Percentiles rank a stretch among this genome's conserved stretches.
Evolutionary conservation across 1,284 basidiomycete species (phyloP).

Genomic region (Kalmanozyma brasiliensis): DNA sequence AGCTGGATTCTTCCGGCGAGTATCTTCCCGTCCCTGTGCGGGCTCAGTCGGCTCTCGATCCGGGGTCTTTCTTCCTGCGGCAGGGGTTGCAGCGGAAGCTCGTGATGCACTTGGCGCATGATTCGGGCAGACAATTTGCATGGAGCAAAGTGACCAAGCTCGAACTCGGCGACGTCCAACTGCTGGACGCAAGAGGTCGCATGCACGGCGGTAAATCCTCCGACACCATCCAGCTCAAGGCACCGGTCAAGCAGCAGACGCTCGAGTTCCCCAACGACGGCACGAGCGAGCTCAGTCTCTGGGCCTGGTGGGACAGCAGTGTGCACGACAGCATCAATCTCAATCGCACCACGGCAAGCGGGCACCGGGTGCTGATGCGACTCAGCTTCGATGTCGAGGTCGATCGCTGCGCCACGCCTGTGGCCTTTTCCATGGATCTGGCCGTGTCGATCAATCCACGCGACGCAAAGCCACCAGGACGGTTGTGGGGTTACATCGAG

Average conservation of each 20-base stretch:
- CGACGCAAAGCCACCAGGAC: conserved; percentile 84
- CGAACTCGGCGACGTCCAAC: conserved; percentile 81
- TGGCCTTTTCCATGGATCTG: conserved; percentile 86
- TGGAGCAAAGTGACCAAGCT: conserved; percentile 84
- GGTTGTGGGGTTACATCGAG: conserved; percentile 74
- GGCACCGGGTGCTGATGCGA: conserved; percentile 83
- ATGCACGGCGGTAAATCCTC: conserved; percentile 76
- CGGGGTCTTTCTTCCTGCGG: conserved; percentile 86
- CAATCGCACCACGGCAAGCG: conserved; percentile 82
- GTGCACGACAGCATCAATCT: conserved; percentile 86
- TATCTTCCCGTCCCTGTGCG: conserved; percentile 86
- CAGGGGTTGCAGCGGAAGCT: conserved; percentile 92
- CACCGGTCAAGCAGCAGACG: conserved; percentile 53
- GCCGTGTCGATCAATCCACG: conserved; percentile 86
- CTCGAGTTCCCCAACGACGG: conserved; percentile 54
- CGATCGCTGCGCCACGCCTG: conserved; percentile 83
- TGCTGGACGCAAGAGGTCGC: conserved; percentile 85
- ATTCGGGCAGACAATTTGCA: conserved; percentile 86
- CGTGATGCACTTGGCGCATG: conserved; percentile 80
- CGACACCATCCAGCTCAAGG: conserved; percentile 47
- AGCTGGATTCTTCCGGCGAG: conserved; percentile 83
- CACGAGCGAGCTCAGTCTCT: conserved; percentile 46
- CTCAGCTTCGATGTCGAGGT: conserved; percentile 81
- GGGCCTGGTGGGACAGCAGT: conserved; percentile 88
- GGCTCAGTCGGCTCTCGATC: conserved; percentile 80